Percentiles rank a stretch among this genome's conserved stretches.
These are phyloP conservation scores for Bruguiera gymnorhiza DNA, from an alignment of 345 rosid species.

Conservation along the genomic window DNA sequence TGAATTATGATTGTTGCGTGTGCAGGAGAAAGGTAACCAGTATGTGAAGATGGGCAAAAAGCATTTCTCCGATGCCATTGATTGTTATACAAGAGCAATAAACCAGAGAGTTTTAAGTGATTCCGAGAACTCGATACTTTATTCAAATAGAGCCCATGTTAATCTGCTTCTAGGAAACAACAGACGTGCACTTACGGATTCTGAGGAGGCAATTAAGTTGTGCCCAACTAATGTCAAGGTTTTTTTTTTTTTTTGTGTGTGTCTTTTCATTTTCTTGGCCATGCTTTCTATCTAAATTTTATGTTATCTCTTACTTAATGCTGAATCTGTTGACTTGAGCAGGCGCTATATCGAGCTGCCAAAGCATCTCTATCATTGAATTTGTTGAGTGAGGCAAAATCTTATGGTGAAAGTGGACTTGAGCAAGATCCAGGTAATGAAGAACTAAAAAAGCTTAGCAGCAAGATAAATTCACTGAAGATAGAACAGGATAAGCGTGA, in stretches of 20 bases:
- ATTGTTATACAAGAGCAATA: constrained; percentile 78
- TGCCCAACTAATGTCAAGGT: constrained; percentile 67
- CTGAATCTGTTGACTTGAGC: constrained; percentile 1
- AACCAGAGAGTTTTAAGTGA: constrained; percentile 57
- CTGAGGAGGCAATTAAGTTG: constrained; percentile 66
- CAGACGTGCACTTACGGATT: constrained; percentile 73
- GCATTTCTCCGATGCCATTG: constrained; percentile 73
- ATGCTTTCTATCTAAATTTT: not conserved
- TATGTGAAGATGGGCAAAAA: constrained; percentile 83
- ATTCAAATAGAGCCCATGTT: constrained; percentile 82
- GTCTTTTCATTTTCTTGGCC: not conserved
- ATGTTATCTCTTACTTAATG: not conserved
- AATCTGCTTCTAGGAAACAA: constrained; percentile 73
- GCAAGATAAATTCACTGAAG: constrained; percentile 52
- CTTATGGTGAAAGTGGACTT: constrained; percentile 52
- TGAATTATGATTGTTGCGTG: not conserved
- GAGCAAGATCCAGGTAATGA: constrained; percentile 58
- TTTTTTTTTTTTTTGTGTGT: not conserved
- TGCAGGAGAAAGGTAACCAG: constrained; percentile 82
- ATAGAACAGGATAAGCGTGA: constrained; percentile 50
- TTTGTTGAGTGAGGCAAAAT: constrained; percentile 60
- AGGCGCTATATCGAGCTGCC: constrained; percentile 90
- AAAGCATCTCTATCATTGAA: constrained; percentile 68
- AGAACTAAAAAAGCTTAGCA: constrained; percentile 62
- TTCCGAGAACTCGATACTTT: constrained; percentile 59